A percentile compares a stretch with the other conserved stretches of the same genome.
Evolutionary conservation across 495 filamentous ascomycete species (phyloP).

Genomic region (Daldinia vernicosa): DNA sequence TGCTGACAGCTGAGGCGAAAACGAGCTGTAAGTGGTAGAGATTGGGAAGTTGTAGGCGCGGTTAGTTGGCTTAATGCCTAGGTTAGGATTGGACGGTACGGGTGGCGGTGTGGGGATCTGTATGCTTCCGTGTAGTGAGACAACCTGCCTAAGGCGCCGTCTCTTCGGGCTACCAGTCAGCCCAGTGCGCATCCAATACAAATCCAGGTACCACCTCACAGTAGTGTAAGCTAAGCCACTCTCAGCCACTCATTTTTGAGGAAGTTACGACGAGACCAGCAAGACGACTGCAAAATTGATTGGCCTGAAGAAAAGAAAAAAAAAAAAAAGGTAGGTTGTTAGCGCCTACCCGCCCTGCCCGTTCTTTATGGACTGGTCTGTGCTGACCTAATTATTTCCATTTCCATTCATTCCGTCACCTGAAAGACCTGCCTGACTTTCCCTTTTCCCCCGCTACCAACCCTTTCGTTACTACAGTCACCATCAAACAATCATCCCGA

Average conservation of each 20-base stretch:
- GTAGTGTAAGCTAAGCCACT: constrained; percentile 26
- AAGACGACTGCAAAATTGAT: constrained; percentile 9
- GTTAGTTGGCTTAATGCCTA: neutral
- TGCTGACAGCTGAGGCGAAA: constrained; percentile 15
- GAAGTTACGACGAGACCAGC: neutral
- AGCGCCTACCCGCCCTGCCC: constrained; percentile 24
- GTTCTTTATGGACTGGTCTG: constrained; percentile 27
- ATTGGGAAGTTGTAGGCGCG: constrained; percentile 3
- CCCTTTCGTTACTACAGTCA: constrained; percentile 17
- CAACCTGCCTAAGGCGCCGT: constrained; percentile 23
- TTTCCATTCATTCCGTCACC: constrained; percentile 41
- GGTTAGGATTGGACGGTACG: constrained; percentile 7
- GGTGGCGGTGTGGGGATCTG: constrained; percentile 33
- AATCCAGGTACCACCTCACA: neutral
- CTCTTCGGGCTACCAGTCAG: constrained; percentile 24
- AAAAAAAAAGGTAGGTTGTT: constrained; percentile 22
- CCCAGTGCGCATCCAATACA: neutral
- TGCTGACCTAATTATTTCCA: constrained; percentile 22
- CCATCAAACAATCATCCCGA: constrained; percentile 17
- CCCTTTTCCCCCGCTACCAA: constrained; percentile 33
- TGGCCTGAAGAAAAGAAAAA: constrained; percentile 26
- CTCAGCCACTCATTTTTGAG: constrained; percentile 32
- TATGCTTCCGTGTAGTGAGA: constrained; percentile 18
- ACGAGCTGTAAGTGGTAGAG: neutral
- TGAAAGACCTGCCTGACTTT: constrained; percentile 41